phyloP scores from a whole-genome alignment of 306 rosid genomes.

The Rubus idaeus region DNA sequence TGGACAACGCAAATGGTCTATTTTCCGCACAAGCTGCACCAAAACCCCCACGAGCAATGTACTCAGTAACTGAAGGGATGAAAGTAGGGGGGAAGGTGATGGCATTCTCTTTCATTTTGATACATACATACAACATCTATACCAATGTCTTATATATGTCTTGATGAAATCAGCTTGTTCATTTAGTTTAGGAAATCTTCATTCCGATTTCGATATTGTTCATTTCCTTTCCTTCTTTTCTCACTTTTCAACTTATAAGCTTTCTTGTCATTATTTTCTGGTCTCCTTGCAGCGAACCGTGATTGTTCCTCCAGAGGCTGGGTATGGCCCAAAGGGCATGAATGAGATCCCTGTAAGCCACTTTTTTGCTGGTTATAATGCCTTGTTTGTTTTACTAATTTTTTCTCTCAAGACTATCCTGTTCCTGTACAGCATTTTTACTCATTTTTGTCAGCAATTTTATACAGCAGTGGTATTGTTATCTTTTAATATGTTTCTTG shows the following conservation, averaged over 20 bases:
- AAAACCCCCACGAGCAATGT: slow-evolving; percentile 88
- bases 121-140: background rate
- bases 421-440: background rate
- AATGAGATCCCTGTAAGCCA: slow-evolving; percentile 81
- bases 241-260: background rate
- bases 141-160: background rate
- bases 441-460: background rate
- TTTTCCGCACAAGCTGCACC: slow-evolving; percentile 99
- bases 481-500: background rate
- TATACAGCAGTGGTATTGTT: background rate
- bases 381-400: background rate
- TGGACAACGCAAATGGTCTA: slow-evolving; percentile 86
- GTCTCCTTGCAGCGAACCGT: slow-evolving; percentile 67
- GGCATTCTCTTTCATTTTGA: background rate
- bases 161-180: background rate
- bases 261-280: slow-evolving; percentile 9
- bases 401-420: background rate
- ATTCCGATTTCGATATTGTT: background rate
- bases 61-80: slow-evolving; percentile 78
- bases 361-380: background rate
- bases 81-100: slow-evolving; percentile 86
- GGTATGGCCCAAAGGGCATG: slow-evolving; percentile 81
- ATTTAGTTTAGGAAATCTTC: background rate
- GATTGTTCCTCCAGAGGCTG: slow-evolving; percentile 82
- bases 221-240: background rate